Base-by-base conservation (phyloP, 2,329 filamentous ascomycete species). In the Ophiostoma australiae region DNA sequence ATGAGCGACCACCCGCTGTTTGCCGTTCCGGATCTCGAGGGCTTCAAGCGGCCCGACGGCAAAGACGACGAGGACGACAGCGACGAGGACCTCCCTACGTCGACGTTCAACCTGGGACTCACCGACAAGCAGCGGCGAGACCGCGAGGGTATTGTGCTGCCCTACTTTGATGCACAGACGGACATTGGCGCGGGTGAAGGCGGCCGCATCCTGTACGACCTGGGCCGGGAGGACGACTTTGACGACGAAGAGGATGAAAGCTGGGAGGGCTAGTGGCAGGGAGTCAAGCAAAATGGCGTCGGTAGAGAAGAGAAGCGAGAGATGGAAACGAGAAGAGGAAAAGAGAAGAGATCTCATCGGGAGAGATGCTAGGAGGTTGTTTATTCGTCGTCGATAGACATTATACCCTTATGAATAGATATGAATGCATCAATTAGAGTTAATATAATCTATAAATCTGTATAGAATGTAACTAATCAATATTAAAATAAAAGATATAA, bases 161-260 rank as follows among this genome's bases (percentile, higher is more conserved):
- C 95, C 20, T 98, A 99, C 79, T 97, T 96, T 80, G 95, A 99
- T 82, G 95, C 95, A 33, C 95, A 99, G 84, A 92, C 89, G 70
- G 90, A 90, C 67, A 86, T 89, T 69, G 90, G 89, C 0, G 86
- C 87, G 0, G 94, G 94, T 0, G 93, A 97, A 76, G 94, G 95
- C 4, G 95, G 95, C 0, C 86, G 94, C 73, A 99, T 99, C 74
- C 78, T 99, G 77, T 99, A 99, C 79, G 94, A 98, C 76, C 97
- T 98, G 91, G 94, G 94, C 1, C 87, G 89, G 73, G 95, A 98
- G 81, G 95, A 99, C 80, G 93, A 98, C 78, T 98, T 97, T 72
- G 79, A 80, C 72, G 79, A 80, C 33, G 79, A 80, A 71, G 79
- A 97, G 77, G 94, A 97, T 81, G 94, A 97, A 81, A 93, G 66